These are phyloP conservation scores for Eucalyptus melliodora DNA, from an alignment of 345 rosid genomes.

Conservation along the genomic window DNA sequence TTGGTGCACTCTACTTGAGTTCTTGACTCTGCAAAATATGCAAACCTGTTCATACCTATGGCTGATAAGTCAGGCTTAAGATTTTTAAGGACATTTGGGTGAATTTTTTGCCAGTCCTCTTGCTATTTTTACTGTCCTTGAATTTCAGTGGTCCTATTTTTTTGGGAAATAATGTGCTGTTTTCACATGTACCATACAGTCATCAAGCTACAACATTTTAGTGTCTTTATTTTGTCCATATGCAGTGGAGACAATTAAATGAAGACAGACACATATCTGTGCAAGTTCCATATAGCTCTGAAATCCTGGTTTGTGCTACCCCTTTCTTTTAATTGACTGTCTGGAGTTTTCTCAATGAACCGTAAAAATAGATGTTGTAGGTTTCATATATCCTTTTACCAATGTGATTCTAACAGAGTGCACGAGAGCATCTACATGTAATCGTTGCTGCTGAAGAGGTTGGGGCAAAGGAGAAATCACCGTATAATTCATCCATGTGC, in stretches of 20 bases:
- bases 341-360: background rate
- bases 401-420: slow-evolving; percentile 30
- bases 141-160: background rate
- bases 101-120: background rate
- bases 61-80: background rate
- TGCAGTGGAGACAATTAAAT: slow-evolving; percentile 52
- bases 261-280: slow-evolving; percentile 65
- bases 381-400: background rate
- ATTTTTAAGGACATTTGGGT: background rate
- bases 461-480: slow-evolving; percentile 80
- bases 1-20: background rate
- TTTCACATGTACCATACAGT: background rate
- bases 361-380: background rate
- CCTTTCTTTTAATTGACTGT: background rate
- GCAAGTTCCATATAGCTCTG: slow-evolving; percentile 53
- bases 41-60: background rate
- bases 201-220: background rate
- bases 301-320: slow-evolving; percentile 36
- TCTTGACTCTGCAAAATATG: background rate
- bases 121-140: background rate
- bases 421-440: slow-evolving; percentile 51
- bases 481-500: slow-evolving; percentile 57
- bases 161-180: background rate
- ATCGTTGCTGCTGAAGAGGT: slow-evolving; percentile 77
- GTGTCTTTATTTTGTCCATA: background rate